Conservation (phyloP, 371 early-diverging fungal genomes). For the Rhizopus stolonifer region DNA sequence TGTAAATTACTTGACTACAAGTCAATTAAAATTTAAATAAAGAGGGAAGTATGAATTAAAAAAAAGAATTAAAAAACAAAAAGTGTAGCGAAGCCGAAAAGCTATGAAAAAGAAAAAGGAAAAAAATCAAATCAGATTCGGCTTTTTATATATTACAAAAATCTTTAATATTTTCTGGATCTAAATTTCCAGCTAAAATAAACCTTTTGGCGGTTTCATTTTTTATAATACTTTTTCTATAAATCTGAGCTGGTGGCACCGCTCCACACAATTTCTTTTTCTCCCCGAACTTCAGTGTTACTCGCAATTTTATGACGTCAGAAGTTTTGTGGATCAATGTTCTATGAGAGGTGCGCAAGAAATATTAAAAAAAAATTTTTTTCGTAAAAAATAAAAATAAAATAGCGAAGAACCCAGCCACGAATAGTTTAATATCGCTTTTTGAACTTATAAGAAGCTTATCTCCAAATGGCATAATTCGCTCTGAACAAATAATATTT, state of each 20-base stretch:
- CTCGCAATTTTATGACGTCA: not conserved
- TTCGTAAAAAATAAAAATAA: too few relatives aligned
- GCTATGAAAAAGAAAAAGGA: slow-evolving; percentile 1
- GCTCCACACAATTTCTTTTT: not conserved
- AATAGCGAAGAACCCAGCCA: not conserved
- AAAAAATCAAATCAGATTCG: not conserved
- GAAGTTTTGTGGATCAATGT: not conserved
- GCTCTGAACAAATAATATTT: not conserved
- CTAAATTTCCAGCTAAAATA: slow-evolving; percentile 2
- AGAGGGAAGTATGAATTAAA: not conserved
- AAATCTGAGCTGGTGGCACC: not conserved
- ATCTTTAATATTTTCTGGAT: too few relatives aligned
- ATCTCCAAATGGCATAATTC: slow-evolving; percentile 2
- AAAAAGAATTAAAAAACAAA: not conserved
- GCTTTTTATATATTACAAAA: not conserved
- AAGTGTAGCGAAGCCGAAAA: not conserved
- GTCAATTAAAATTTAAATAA: not conserved
- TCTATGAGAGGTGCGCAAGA: not conserved
- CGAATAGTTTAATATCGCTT: not conserved
- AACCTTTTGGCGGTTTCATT: slow-evolving; percentile 2
- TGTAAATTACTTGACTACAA: not conserved
- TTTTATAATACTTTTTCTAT: slow-evolving; percentile 6
- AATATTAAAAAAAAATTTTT: not conserved
- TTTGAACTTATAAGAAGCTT: not conserved
- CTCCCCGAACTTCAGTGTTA: not conserved